A percentile compares a stretch with the other conserved stretches of the same genome.
phyloP scores from a whole-genome alignment of 345 rosid species.

The Trapa bicornis region DNA sequence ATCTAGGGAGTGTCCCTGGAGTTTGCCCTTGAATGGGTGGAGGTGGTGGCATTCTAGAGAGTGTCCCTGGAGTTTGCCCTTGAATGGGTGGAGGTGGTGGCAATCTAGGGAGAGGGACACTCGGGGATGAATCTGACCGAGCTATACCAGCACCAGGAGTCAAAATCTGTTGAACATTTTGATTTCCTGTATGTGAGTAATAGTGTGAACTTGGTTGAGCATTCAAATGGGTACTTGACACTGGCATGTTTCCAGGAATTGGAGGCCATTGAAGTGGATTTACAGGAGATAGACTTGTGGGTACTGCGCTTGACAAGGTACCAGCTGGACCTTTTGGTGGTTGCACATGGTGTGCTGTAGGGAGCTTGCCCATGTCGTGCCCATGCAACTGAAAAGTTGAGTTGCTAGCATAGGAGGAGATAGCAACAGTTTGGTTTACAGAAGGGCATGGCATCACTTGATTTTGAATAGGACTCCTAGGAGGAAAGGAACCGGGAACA shows the following conservation, averaged over 20 bases:
- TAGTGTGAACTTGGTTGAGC: constrained; percentile 21
- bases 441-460: constrained; percentile 14
- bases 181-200: constrained; percentile 18
- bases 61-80: constrained; percentile 1
- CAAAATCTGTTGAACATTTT: constrained; percentile 13
- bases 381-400: constrained; percentile 19
- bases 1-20: too few relatives aligned
- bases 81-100: constrained; percentile 22
- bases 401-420: constrained; percentile 16
- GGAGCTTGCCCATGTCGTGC: constrained; percentile 7
- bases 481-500: constrained; percentile 16
- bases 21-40: constrained; percentile 10
- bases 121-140: constrained; percentile 2
- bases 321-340: constrained; percentile 22
- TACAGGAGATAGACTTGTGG: constrained; percentile 19
- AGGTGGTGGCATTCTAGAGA: constrained; percentile 21
- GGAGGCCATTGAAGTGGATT: constrained; percentile 13
- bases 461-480: constrained; percentile 13
- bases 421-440: constrained; percentile 4
- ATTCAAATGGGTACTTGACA: constrained; percentile 17
- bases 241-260: constrained; percentile 13
- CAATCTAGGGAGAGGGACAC: constrained; percentile 19
- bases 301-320: constrained; percentile 14
- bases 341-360: constrained; percentile 15
- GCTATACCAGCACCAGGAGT: constrained; percentile 3